A percentile compares a stretch with the other conserved stretches of the same genome.
These are phyloP conservation scores for Colletotrichum chrysophilum DNA, from an alignment of 2,329 filamentous ascomycete genomes.

Conservation along the genomic window DNA sequence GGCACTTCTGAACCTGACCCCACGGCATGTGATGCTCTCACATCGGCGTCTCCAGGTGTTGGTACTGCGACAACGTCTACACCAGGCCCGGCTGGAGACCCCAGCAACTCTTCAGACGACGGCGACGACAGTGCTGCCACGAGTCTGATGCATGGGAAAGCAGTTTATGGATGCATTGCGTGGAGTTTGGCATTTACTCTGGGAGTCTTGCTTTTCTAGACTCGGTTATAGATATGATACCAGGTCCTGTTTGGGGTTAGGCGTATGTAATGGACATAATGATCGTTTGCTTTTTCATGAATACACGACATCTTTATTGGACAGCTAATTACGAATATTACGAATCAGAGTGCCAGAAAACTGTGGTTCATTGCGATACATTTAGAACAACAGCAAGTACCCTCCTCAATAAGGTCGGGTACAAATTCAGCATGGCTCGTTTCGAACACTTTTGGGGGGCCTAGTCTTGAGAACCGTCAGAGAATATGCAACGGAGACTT, in stretches of 20 bases:
- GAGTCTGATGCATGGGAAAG: neutral
- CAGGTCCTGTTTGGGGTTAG: neutral
- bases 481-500: neutral
- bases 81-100: neutral
- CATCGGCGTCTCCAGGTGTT: neutral
- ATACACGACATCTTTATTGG: neutral
- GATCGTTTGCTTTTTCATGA: neutral
- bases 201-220: slow-evolving; percentile 1
- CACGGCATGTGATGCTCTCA: slow-evolving; percentile 4
- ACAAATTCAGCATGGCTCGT: neutral
- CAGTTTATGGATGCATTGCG: slow-evolving; percentile 11
- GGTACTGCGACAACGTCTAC: slow-evolving; percentile 5
- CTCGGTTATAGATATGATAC: slow-evolving; percentile 6
- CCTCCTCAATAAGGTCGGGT: neutral
- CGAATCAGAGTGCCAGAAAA: neutral
- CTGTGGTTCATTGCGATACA: neutral
- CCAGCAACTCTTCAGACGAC: slow-evolving; percentile 3
- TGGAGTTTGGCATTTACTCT: slow-evolving; percentile 16
- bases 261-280: neutral
- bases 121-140: neutral
- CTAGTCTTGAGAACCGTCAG: too few relatives aligned
- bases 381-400: neutral
- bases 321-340: neutral
- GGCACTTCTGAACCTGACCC: slow-evolving; percentile 4
- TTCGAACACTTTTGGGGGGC: neutral